These are phyloP conservation scores for Lentinula sp. DNA, from an alignment of 768 basidiomycete species.

Conservation along the genomic window DNA sequence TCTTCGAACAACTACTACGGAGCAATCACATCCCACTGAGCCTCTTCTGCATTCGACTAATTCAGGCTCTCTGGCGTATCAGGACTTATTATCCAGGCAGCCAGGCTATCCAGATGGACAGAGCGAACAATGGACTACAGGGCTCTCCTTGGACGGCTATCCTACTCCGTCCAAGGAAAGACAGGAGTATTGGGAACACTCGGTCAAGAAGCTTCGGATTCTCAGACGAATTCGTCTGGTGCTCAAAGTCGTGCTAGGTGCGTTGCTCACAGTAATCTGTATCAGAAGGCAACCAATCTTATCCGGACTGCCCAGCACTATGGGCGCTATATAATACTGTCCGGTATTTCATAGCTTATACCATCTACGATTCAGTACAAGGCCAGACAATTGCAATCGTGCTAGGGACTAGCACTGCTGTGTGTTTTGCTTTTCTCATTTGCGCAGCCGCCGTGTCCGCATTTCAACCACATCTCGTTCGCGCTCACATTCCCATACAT, in stretches of 20 bases:
- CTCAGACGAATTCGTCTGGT: conserved; percentile 20
- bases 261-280: conserved; percentile 12
- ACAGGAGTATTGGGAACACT: conserved; percentile 18
- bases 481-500: conserved; percentile 22
- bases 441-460: conserved; percentile 31
- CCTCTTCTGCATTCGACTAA: conserved; percentile 29
- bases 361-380: conserved; percentile 27
- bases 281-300: neutral
- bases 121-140: conserved; percentile 19
- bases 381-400: conserved; percentile 40
- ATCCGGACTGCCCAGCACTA: conserved; percentile 25
- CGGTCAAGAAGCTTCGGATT: conserved; percentile 20
- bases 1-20: conserved; percentile 28
- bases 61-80: conserved; percentile 16
- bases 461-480: conserved; percentile 30
- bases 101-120: conserved; percentile 19
- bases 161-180: conserved; percentile 21
- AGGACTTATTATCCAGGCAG: conserved; percentile 27
- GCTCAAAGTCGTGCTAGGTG: conserved; percentile 33
- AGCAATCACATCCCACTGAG: conserved; percentile 35
- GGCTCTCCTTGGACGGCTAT: conserved; percentile 21
- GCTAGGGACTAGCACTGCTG: conserved; percentile 40
- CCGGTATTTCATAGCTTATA: conserved; percentile 62
- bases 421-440: conserved; percentile 32
- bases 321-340: conserved; percentile 61